phyloP scores from a whole-genome alignment of 164 flowering plant genomes.

The Umbilicus rupestris region DNA sequence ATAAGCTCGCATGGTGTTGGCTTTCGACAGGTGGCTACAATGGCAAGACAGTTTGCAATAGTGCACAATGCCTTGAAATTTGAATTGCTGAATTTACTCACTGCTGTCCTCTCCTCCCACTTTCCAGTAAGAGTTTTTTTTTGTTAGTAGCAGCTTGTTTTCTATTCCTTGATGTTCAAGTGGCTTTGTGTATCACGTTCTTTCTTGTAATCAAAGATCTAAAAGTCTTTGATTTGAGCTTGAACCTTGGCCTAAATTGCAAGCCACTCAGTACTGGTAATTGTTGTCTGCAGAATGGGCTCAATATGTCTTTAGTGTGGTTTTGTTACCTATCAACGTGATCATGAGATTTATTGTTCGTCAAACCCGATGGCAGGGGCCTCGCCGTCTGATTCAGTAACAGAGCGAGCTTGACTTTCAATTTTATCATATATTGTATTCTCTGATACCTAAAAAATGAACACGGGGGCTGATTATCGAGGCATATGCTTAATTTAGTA shows the following conservation, averaged over 20 bases:
- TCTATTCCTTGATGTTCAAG: not conserved
- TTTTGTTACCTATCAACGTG: not conserved
- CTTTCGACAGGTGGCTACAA: slow-evolving; percentile 42
- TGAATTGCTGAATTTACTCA: slow-evolving; percentile 68
- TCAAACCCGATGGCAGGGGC: not conserved
- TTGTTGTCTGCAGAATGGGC: not conserved
- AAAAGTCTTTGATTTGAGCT: not conserved
- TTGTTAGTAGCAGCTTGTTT: not conserved
- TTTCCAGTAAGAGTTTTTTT: slow-evolving; percentile 31
- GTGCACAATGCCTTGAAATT: slow-evolving; percentile 74
- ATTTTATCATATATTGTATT: not conserved
- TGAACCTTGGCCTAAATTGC: not conserved
- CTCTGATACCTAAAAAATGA: not conserved
- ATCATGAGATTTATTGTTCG: not conserved
- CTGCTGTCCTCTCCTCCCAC: slow-evolving; percentile 47
- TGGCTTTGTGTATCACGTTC: not conserved
- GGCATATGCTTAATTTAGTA: not conserved
- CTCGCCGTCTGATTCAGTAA: not conserved
- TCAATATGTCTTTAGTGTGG: not conserved
- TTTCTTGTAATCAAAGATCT: not conserved
- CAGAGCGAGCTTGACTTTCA: not conserved
- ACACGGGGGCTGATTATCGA: not conserved
- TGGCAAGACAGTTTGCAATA: slow-evolving; percentile 66
- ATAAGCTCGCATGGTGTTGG: slow-evolving; percentile 1
- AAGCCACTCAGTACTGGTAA: not conserved